A percentile compares a stretch with the other conserved stretches of the same genome.
Evolutionary conservation across 768 basidiomycete genomes (phyloP).

Genomic region (Chalciporus piperatus): DNA sequence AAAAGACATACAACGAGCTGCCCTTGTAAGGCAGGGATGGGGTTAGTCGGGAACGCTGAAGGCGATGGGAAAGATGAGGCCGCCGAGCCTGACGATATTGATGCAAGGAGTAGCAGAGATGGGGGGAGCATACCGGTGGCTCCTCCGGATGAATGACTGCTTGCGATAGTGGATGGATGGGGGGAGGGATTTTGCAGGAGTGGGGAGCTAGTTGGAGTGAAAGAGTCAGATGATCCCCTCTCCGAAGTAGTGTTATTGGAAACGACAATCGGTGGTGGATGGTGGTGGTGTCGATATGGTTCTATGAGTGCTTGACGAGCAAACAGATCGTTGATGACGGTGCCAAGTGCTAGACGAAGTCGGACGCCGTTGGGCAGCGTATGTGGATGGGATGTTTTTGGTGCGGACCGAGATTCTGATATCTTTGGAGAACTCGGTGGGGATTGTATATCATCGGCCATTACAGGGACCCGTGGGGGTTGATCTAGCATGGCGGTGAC

Average conservation of each 20-base stretch:
- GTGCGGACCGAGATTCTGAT: slow-evolving; percentile 14
- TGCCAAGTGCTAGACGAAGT: slow-evolving; percentile 68
- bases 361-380: slow-evolving; percentile 79
- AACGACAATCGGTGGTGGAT: slow-evolving; percentile 35
- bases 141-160: slow-evolving; percentile 14
- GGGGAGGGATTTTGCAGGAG: slow-evolving; percentile 20
- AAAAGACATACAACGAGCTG: slow-evolving; percentile 13
- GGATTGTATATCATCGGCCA: slow-evolving; percentile 51
- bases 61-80: slow-evolving; percentile 4
- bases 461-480: slow-evolving; percentile 51
- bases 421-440: slow-evolving; percentile 51
- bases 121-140: slow-evolving; percentile 27
- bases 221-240: slow-evolving; percentile 21
- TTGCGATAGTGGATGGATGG: slow-evolving; percentile 22
- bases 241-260: slow-evolving; percentile 25
- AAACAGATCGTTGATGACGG: slow-evolving; percentile 80
- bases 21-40: slow-evolving; percentile 2
- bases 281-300: slow-evolving; percentile 33
- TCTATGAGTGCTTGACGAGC: slow-evolving; percentile 58
- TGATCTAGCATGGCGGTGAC: slow-evolving; percentile 79
- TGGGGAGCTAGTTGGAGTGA: slow-evolving; percentile 23
- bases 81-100: slow-evolving; percentile 24
- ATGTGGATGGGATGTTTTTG: slow-evolving; percentile 49
- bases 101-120: slow-evolving; percentile 27
- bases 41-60: slow-evolving; percentile 2